Evolutionary conservation across 805 yeast genomes (phyloP).

Genomic region (Scheffersomyces ergatensis): DNA sequence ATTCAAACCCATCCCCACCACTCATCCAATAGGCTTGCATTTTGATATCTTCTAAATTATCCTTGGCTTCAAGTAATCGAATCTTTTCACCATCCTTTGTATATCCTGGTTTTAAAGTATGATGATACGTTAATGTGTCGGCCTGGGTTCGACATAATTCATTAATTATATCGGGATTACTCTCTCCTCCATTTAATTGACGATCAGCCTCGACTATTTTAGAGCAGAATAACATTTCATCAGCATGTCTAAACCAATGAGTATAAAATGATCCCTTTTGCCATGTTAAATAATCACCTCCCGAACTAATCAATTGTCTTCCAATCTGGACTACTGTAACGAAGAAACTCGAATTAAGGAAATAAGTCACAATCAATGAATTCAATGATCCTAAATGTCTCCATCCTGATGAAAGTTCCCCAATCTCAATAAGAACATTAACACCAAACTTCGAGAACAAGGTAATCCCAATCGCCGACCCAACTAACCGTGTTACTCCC

Average conservation of each 20-base stretch:
- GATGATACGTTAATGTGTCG: conserved; percentile 17
- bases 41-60: conserved; percentile 63
- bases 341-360: conserved; percentile 40
- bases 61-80: conserved; percentile 38
- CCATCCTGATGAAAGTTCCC: conserved; percentile 36
- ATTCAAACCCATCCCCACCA: conserved; percentile 82
- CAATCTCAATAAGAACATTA: conserved; percentile 36
- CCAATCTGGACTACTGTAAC: conserved; percentile 41
- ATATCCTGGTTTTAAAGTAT: conserved; percentile 30
- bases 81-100: conserved; percentile 37
- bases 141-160: conserved; percentile 38
- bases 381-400: conserved; percentile 44
- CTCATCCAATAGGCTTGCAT: conserved; percentile 84
- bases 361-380: conserved; percentile 39
- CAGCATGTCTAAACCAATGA: conserved; percentile 63
- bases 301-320: conserved; percentile 32
- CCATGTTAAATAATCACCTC: conserved; percentile 60
- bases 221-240: conserved; percentile 66
- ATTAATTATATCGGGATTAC: conserved; percentile 26
- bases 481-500: conserved; percentile 29
- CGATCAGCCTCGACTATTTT: conserved; percentile 66
- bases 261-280: conserved; percentile 61
- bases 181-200: conserved; percentile 43
- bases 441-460: conserved; percentile 42
- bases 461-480: conserved; percentile 30